Conservation (phyloP, 148 eudicot genomes). For the Cornus florida region DNA sequence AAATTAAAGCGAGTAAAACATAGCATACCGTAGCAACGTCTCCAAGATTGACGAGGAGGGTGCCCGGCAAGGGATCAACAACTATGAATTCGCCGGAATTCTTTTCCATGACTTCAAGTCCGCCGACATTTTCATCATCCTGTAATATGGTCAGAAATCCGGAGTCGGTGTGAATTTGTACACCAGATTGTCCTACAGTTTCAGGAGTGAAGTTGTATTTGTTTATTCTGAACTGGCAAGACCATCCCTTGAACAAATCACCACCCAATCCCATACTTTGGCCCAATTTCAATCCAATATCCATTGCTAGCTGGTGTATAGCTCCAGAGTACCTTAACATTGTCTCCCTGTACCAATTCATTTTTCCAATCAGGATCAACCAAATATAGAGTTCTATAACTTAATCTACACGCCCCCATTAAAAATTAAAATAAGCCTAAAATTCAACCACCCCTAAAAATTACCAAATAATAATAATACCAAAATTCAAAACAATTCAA, state of each 20-base stretch:
- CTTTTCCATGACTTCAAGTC: conserved; percentile 52
- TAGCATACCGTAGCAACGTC: conserved; percentile 49
- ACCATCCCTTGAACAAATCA: conserved; percentile 55
- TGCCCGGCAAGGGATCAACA: conserved; percentile 45
- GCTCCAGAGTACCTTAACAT: conserved; percentile 46
- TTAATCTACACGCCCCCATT: too few species aligned
- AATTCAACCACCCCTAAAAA: too few species aligned
- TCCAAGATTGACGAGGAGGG: conserved; percentile 57
- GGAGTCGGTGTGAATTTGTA: conserved; percentile 53
- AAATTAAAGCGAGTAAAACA: background rate
- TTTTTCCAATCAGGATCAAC: background rate
- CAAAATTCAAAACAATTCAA: too few species aligned
- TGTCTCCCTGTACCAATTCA: conserved; percentile 34
- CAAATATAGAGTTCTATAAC: too few species aligned
- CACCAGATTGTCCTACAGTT: conserved; percentile 50
- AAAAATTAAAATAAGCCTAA: too few species aligned
- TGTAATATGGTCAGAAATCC: conserved; percentile 57
- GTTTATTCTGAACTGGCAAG: conserved; percentile 56
- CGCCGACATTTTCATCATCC: conserved; percentile 55
- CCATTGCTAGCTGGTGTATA: conserved; percentile 39
- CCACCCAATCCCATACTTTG: conserved; percentile 44
- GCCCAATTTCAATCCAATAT: conserved; percentile 42
- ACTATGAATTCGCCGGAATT: conserved; percentile 29
- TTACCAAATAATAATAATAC: too few species aligned
- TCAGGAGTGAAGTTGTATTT: conserved; percentile 62